These are phyloP conservation scores for Lodderomyces jiufengensis DNA, from an alignment of 1,139 yeast genomes.

Conservation along the genomic window DNA sequence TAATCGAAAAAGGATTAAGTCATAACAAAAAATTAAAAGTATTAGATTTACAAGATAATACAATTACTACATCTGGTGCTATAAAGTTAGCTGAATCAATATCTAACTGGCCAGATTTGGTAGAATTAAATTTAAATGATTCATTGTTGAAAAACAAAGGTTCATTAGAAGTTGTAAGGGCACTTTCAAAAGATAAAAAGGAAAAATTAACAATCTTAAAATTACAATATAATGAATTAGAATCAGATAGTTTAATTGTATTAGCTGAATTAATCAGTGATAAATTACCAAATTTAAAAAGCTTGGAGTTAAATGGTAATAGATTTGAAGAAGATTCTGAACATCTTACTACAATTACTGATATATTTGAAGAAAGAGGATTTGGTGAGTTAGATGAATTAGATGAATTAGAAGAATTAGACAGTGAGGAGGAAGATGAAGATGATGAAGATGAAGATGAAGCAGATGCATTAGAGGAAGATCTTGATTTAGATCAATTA, in stretches of 20 bases:
- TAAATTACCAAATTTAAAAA: slow-evolving; percentile 58
- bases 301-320: slow-evolving; percentile 88
- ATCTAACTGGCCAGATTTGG: slow-evolving; percentile 41
- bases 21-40: slow-evolving; percentile 57
- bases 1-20: slow-evolving; percentile 70
- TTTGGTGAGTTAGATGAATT: slow-evolving; percentile 83
- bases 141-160: slow-evolving; percentile 83
- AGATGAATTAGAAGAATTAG: slow-evolving; percentile 90
- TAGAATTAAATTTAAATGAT: slow-evolving; percentile 84
- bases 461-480: slow-evolving; percentile 45
- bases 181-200: slow-evolving; percentile 33
- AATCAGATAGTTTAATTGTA: slow-evolving; percentile 55
- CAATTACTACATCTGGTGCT: slow-evolving; percentile 81
- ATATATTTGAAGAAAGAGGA: slow-evolving; percentile 69
- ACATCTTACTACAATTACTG: slow-evolving; percentile 31
- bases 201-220: slow-evolving; percentile 53
- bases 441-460: slow-evolving; percentile 65
- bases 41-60: slow-evolving; percentile 91
- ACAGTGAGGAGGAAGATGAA: slow-evolving; percentile 77
- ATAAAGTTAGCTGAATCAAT: slow-evolving; percentile 45
- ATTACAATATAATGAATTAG: slow-evolving; percentile 89
- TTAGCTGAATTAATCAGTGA: slow-evolving; percentile 51
- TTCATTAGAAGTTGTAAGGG: slow-evolving; percentile 49
- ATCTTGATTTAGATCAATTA: slow-evolving; percentile 52
- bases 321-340: slow-evolving; percentile 55